Evolutionary conservation across 2,329 filamentous ascomycete genomes (phyloP).

Genomic region (Arthrobotrys megalospora): DNA sequence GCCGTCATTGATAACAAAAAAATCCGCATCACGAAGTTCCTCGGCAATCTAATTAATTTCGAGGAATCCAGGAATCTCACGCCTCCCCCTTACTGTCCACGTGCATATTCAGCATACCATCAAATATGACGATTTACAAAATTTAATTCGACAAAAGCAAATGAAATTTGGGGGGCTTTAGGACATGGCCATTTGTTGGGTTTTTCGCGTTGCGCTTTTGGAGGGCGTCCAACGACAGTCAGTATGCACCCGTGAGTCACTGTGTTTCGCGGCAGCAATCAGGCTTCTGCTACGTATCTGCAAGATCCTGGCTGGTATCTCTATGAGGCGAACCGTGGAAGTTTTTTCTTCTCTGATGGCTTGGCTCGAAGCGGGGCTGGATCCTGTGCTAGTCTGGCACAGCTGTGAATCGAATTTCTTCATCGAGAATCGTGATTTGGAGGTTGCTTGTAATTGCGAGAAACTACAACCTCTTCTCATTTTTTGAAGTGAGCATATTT

Average conservation of each 20-base stretch:
- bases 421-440: conserved; percentile 1
- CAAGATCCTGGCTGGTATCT: neutral
- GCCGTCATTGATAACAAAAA: conserved; percentile 13
- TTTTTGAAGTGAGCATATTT: conserved; percentile 3
- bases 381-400: conserved; percentile 47
- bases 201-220: conserved; percentile 60
- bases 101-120: neutral
- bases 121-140: neutral
- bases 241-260: conserved; percentile 11
- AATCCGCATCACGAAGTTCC: conserved; percentile 25
- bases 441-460: neutral
- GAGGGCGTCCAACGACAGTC: neutral
- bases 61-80: neutral
- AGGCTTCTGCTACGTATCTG: neutral
- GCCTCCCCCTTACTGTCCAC: conserved; percentile 15
- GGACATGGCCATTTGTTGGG: conserved; percentile 12
- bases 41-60: conserved; percentile 30
- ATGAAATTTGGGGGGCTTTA: neutral
- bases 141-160: conserved; percentile 5
- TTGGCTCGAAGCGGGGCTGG: conserved; percentile 31
- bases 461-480: neutral
- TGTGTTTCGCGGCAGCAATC: conserved; percentile 50
- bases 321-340: neutral
- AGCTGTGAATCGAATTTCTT: conserved; percentile 5
- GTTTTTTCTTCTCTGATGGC: neutral